Evolutionary conservation across 108 stramenopile species (phyloP).

Genomic region (Halocafeteria seosinensis): DNA sequence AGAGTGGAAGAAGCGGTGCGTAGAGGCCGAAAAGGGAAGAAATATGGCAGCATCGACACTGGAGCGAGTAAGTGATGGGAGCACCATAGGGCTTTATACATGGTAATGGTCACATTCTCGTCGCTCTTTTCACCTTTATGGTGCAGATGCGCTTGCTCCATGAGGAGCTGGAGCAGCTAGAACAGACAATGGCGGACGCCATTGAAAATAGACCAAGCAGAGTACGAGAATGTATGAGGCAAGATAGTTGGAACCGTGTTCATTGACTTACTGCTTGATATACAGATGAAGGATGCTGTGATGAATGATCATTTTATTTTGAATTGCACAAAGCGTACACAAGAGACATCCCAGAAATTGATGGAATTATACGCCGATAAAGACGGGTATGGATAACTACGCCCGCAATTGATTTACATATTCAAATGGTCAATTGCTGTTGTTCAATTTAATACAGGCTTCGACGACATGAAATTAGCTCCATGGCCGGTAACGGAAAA

Average conservation of each 20-base stretch:
- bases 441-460: too few relatives aligned
- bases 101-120: too few relatives aligned
- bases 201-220: not conserved
- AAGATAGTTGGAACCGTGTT: not conserved
- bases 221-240: not conserved
- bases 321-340: not conserved
- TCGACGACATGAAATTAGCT: not conserved
- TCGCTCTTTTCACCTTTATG: too few relatives aligned
- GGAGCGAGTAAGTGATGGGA: too few relatives aligned
- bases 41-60: too few relatives aligned
- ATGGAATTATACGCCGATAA: not conserved
- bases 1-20: too few relatives aligned
- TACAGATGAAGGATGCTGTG: not conserved
- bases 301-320: not conserved
- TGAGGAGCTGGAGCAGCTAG: not conserved
- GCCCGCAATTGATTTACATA: not conserved
- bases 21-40: too few relatives aligned
- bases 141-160: not conserved
- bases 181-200: not conserved
- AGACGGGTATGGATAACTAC: not conserved
- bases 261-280: not conserved
- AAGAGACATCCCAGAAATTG: not conserved
- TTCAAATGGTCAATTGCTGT: not conserved
- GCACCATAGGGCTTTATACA: too few relatives aligned
- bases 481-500: not conserved